A percentile compares a stretch with the other conserved stretches of the same genome.
phyloP scores from a whole-genome alignment of 1,139 yeast genomes.

The Meyerozyma carpophila region DNA sequence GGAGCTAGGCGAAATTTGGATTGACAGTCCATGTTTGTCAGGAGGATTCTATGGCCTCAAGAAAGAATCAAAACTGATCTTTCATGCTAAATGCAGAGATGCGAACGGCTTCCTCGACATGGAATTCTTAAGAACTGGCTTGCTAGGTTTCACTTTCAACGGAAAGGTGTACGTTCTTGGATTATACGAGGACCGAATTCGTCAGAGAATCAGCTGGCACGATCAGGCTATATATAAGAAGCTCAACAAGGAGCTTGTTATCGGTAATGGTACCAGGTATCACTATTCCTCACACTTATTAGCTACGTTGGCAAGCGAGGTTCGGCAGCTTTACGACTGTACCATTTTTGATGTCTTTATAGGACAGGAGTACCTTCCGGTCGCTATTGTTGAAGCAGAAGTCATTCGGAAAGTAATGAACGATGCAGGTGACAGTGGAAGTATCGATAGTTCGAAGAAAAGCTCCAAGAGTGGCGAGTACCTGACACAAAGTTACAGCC shows the following conservation, averaged over 20 bases:
- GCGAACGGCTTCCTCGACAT: constrained; percentile 62
- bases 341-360: constrained; percentile 85
- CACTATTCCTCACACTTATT: constrained; percentile 85
- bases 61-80: constrained; percentile 66
- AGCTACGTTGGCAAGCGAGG: constrained; percentile 75
- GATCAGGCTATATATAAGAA: constrained; percentile 41
- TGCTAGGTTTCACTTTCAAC: constrained; percentile 79
- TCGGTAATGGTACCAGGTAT: constrained; percentile 46
- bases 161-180: constrained; percentile 90
- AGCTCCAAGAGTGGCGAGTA: constrained; percentile 8
- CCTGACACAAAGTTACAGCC: constrained; percentile 17
- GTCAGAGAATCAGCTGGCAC: constrained; percentile 67
- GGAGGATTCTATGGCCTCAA: constrained; percentile 82
- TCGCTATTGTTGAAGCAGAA: constrained; percentile 82
- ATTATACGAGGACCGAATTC: constrained; percentile 82
- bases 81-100: constrained; percentile 76
- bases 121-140: constrained; percentile 85
- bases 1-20: constrained; percentile 97
- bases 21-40: constrained; percentile 80
- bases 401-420: constrained; percentile 45
- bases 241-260: constrained; percentile 24
- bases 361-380: constrained; percentile 81
- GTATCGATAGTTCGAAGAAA: constrained; percentile 11
- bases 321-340: constrained; percentile 81
- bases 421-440: constrained; percentile 9